A percentile compares a stretch with the other conserved stretches of the same genome.
Evolutionary conservation across 1,284 basidiomycete genomes (phyloP).

Genomic region (Wallemia mellicola): DNA sequence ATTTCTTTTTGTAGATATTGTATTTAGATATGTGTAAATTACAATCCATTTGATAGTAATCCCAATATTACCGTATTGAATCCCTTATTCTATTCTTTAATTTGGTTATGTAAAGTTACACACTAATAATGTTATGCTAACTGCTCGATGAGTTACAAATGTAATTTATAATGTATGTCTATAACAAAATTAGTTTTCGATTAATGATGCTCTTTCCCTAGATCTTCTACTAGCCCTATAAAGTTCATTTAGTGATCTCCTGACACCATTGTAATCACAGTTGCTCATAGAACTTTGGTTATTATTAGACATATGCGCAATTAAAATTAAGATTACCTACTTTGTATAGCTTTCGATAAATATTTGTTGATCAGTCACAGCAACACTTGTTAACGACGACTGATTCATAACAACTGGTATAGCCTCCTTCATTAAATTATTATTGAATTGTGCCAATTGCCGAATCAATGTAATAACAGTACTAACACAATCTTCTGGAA

Average conservation of each 20-base stretch:
- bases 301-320: no score
- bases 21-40: no score
- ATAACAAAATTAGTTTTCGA: not conserved
- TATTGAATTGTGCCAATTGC: constrained; percentile 32
- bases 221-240: not conserved
- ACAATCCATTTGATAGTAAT: no score
- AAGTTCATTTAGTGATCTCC: not conserved
- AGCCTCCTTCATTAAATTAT: constrained; percentile 37
- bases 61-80: no score
- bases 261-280: not conserved
- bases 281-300: not conserved
- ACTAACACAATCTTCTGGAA: constrained; percentile 55
- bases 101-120: no score
- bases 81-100: no score
- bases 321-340: no score
- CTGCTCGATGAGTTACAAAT: no score
- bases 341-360: constrained; percentile 41
- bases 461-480: constrained; percentile 48
- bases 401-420: constrained; percentile 36
- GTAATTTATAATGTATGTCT: no score
- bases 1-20: no score
- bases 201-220: not conserved
- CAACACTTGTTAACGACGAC: constrained; percentile 31
- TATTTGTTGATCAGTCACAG: constrained; percentile 35
- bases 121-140: no score